Evolutionary conservation across 1,139 yeast genomes (phyloP), one percentile per base, ranked within the genome.

Genomic region (Diutina sp.): DNA sequence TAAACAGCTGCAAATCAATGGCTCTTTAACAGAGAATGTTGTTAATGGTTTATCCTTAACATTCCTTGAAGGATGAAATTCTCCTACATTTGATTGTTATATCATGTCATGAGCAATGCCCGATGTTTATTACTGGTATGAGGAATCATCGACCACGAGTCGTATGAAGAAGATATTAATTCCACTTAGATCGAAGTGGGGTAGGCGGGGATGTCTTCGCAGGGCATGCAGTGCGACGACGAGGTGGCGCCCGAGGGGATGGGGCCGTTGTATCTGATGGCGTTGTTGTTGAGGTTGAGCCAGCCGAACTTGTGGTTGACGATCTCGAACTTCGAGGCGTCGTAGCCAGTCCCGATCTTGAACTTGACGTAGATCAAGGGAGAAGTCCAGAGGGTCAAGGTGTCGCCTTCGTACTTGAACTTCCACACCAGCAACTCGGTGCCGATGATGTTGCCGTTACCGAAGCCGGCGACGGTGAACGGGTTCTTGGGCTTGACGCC

Each of bases 401-500:
- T 60, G 56, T 72, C 72, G 4, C 66, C 61, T 3, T 21, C 35
- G 56, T 68, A 67, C 4, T 16, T 50, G 52, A 68, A 59, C 8
- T 69, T 60, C 35, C 61, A 30, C 51, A 59, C 61, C 28, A 6
- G 14, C 35, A 51, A 51, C 25, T 51, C 32, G 18, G 46, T 14
- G 12, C 54, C 70, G 55, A 72, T 63, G 16, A 59, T 57, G 56
- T 72, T 72, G 7, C 71, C 69, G 56, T 62, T 62, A 56, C 75
- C 75, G 57, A 65, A 71, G 44, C 73, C 74, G 38, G 65, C 65
- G 30, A 72, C 73, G 2, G 59, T 65, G 58, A 63, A 66, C 6
- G 69, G 53, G 53, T 50, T 50, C 45, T 50, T 50, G 29, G 53
- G 53, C 53, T 16, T 29, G 12, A 50, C 53, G 16, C 53, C 53